Conservation (phyloP, 495 filamentous ascomycete species). For the Aspergillus diversus region DNA sequence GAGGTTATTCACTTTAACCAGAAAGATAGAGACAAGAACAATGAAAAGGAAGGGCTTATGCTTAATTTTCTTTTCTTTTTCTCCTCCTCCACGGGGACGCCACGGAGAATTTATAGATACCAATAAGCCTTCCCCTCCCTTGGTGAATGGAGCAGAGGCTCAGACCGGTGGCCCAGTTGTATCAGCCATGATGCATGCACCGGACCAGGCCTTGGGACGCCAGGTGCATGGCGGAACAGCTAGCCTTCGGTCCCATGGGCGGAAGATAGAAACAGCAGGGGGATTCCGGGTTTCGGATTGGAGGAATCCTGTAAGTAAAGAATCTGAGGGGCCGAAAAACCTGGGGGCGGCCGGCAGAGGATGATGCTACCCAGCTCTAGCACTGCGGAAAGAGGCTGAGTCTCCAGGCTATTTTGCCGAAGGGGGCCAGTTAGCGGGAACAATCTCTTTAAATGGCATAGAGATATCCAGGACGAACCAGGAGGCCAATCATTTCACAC, state of each 20-base stretch:
- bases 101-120: conserved; percentile 1
- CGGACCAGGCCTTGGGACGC: conserved; percentile 39
- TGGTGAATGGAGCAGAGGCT: background rate
- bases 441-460: background rate
- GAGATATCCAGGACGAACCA: too few species aligned
- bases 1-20: too few species aligned
- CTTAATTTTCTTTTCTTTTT: too few species aligned
- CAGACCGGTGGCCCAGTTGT: background rate
- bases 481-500: too few species aligned
- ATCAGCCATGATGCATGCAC: conserved; percentile 31
- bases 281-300: background rate
- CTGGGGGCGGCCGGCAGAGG: background rate
- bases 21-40: too few species aligned
- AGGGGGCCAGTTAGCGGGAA: background rate
- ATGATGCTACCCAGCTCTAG: background rate
- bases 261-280: background rate
- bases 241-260: conserved; percentile 27
- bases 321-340: conserved; percentile 2
- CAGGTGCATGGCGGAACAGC: conserved; percentile 15
- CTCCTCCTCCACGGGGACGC: background rate
- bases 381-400: background rate
- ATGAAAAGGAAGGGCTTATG: too few species aligned
- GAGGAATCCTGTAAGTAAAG: background rate
- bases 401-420: background rate
- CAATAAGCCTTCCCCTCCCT: background rate